Conservation (phyloP, 1,139 yeast genomes). For the Taphrina wiesneri region DNA sequence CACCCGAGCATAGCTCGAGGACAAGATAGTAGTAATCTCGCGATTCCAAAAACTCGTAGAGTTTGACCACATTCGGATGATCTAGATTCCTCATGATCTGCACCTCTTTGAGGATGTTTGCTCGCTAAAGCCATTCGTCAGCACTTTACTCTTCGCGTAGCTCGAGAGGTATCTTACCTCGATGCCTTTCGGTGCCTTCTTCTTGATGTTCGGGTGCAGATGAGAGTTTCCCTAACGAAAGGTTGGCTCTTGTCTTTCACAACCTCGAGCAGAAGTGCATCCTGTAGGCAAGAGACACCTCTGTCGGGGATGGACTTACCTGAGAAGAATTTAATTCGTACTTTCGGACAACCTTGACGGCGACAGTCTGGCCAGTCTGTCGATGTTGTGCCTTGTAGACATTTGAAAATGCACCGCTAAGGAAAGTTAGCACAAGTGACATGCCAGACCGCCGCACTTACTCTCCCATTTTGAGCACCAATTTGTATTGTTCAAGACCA, state of each 20-base stretch:
- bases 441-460: slow-evolving; percentile 29
- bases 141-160: background rate
- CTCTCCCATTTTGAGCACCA: slow-evolving; percentile 53
- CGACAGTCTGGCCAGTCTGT: slow-evolving; percentile 57
- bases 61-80: slow-evolving; percentile 71
- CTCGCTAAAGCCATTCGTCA: slow-evolving; percentile 45
- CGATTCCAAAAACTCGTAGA: slow-evolving; percentile 68
- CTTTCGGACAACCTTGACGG: slow-evolving; percentile 82
- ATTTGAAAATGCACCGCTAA: slow-evolving; percentile 88
- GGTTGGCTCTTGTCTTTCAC: slow-evolving; percentile 31
- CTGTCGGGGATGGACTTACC: slow-evolving; percentile 43
- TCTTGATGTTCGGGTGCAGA: slow-evolving; percentile 40
- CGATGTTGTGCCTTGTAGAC: slow-evolving; percentile 72
- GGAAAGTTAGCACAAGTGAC: slow-evolving; percentile 42
- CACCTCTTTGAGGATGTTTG: slow-evolving; percentile 76
- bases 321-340: slow-evolving; percentile 55
- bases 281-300: slow-evolving; percentile 22
- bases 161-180: slow-evolving; percentile 42
- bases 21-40: slow-evolving; percentile 70
- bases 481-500: slow-evolving; percentile 51
- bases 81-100: slow-evolving; percentile 71
- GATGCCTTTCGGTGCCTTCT: slow-evolving; percentile 42
- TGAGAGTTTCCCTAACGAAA: slow-evolving; percentile 32
- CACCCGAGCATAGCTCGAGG: slow-evolving; percentile 85
- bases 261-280: slow-evolving; percentile 22